Evolutionary conservation across 805 yeast genomes (phyloP), one percentile per base, ranked within the genome.

Genomic region (Candida insectorum): DNA sequence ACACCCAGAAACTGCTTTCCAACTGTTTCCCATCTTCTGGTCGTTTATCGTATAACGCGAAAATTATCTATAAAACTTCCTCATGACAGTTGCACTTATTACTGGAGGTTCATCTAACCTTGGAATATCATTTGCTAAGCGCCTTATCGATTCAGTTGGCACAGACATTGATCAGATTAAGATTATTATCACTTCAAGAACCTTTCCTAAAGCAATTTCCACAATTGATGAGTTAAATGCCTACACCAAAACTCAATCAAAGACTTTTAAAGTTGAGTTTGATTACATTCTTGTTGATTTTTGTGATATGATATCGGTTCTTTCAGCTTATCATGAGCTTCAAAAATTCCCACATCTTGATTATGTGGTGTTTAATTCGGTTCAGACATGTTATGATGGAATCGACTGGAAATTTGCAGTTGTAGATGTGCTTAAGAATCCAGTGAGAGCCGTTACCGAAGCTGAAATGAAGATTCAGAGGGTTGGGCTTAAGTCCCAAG

Each of bases 221-320:
- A 81, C 81, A 15, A 85, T 91, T 31, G 69, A 65, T 16, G 58
- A 60, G 28, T 76, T 87, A 39, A 72, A 77, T 39, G 51, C 58
- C 6, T 71, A 69, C 52, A 51, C 55, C 20, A 43, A 45, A 6
- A 40, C 45, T 4, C 42, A 47, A 10, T 47, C 60, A n/a, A 69
- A 86, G 28, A 54, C 61, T 2, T 84, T 79, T 0, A 63, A 69
- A 18, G 70, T 88, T 5, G 94, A 86, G 51, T 91, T 81, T 51
- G 98, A 93, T 60, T 93, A 93, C 48, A 51, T 89, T 2, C 62
- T 93, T 30, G 79, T 93, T n/a, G 97, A 93, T 54, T 88, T 91
- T 55, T 74, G 89, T 9, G 77, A 85, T 49, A 87, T 89, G 96
- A 81, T 86, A 7, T 85, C 96, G 1, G 75, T 89, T 10, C 62